Evolutionary conservation across 2,329 filamentous ascomycete species (phyloP).

Genomic region (Trichoderma semiorbis): DNA sequence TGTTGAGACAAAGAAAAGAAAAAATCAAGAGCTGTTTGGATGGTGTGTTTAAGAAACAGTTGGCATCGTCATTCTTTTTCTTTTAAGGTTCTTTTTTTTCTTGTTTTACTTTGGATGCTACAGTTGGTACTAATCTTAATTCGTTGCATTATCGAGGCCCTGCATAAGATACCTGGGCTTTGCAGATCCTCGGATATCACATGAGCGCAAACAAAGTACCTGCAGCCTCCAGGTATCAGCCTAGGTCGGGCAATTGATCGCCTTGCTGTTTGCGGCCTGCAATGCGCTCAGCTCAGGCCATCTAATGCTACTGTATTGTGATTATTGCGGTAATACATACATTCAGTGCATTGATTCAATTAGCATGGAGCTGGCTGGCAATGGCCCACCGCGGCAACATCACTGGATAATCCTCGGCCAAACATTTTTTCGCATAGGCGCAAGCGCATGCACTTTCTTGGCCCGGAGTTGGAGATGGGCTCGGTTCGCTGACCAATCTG

Average conservation of each 20-base stretch:
- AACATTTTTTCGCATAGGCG: not conserved
- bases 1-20: not conserved
- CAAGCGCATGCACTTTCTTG: not conserved
- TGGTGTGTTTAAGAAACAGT: not conserved
- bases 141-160: not conserved
- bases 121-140: not conserved
- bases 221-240: not conserved
- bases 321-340: not conserved
- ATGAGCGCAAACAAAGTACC: not conserved
- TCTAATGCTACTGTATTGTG: not conserved
- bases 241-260: not conserved
- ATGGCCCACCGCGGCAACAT: not conserved
- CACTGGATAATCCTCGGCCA: not conserved
- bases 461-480: not conserved
- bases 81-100: not conserved
- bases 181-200: not conserved
- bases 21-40: not conserved
- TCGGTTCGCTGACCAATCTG: constrained; percentile 20
- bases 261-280: not conserved
- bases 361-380: not conserved
- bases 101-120: not conserved
- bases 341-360: not conserved
- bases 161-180: not conserved
- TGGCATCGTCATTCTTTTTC: not conserved
- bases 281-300: not conserved